Conservation (phyloP, 2,329 filamentous ascomycete genomes). For the Ophiostoma novo-ulmi region DNA sequence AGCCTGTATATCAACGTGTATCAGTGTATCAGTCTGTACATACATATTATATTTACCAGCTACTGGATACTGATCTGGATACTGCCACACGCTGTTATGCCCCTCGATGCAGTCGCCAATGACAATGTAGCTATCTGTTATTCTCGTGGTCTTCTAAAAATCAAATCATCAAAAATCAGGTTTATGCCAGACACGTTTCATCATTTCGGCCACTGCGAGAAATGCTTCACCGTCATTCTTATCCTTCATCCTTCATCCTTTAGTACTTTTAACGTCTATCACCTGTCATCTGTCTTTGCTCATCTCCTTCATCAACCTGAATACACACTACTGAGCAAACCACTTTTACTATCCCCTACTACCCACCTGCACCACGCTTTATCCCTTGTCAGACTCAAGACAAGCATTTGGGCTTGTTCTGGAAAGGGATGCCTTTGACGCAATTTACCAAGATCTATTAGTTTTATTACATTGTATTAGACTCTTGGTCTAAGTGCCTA, state of each 20-base stretch:
- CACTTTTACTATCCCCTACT: neutral
- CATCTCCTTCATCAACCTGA: neutral
- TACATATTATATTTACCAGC: neutral
- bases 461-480: too few relatives aligned
- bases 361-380: neutral
- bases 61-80: too few relatives aligned
- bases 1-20: neutral
- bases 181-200: neutral
- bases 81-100: too few relatives aligned
- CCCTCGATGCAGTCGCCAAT: neutral
- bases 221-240: neutral
- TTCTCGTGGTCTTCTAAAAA: neutral
- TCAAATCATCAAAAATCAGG: neutral
- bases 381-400: neutral
- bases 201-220: neutral
- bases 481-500: too few relatives aligned
- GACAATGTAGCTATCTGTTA: neutral
- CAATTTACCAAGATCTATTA: neutral
- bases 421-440: neutral
- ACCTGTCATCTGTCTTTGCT: neutral
- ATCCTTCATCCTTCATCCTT: neutral
- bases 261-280: neutral
- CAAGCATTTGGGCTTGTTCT: constrained; percentile 10
- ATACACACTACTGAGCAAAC: too few relatives aligned
- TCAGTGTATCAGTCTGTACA: neutral